phyloP scores from a whole-genome alignment of 495 filamentous ascomycete species.

The Acidiella bohemica region DNA sequence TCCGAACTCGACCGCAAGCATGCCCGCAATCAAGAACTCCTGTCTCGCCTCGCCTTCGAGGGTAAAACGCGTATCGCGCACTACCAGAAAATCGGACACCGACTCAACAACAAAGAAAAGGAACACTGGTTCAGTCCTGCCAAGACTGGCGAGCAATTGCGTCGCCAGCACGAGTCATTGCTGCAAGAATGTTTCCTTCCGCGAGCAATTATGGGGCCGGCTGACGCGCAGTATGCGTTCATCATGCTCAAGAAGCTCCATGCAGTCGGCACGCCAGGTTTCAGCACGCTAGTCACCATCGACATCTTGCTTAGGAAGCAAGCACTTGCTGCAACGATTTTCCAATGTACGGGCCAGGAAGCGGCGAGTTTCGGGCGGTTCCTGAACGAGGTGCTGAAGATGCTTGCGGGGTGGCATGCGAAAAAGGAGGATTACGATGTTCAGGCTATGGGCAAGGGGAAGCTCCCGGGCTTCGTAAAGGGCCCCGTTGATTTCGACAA shows the following conservation, averaged over 20 bases:
- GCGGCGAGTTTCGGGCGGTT: slow-evolving; percentile 84
- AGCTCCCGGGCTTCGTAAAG: slow-evolving; percentile 56
- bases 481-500: slow-evolving; percentile 46
- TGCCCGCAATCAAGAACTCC: slow-evolving; percentile 43
- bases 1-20: slow-evolving; percentile 52
- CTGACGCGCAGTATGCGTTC: slow-evolving; percentile 79
- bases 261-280: slow-evolving; percentile 63
- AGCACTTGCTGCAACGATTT: slow-evolving; percentile 64
- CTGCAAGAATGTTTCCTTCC: slow-evolving; percentile 86
- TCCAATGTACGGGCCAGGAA: slow-evolving; percentile 75
- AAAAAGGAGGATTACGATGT: slow-evolving; percentile 64
- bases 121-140: slow-evolving; percentile 57
- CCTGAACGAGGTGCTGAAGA: slow-evolving; percentile 61
- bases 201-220: slow-evolving; percentile 64
- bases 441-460: slow-evolving; percentile 56
- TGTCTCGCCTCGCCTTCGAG: slow-evolving; percentile 53
- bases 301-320: slow-evolving; percentile 74
- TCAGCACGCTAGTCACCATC: slow-evolving; percentile 72
- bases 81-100: slow-evolving; percentile 47
- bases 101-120: slow-evolving; percentile 58
- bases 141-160: slow-evolving; percentile 50
- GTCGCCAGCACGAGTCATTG: slow-evolving; percentile 46
- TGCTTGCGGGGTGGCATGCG: slow-evolving; percentile 72
- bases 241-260: slow-evolving; percentile 78
- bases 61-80: slow-evolving; percentile 51